These are phyloP conservation scores for Diaporthe citri DNA, from an alignment of 2,329 filamentous ascomycete species.

Conservation along the genomic window DNA sequence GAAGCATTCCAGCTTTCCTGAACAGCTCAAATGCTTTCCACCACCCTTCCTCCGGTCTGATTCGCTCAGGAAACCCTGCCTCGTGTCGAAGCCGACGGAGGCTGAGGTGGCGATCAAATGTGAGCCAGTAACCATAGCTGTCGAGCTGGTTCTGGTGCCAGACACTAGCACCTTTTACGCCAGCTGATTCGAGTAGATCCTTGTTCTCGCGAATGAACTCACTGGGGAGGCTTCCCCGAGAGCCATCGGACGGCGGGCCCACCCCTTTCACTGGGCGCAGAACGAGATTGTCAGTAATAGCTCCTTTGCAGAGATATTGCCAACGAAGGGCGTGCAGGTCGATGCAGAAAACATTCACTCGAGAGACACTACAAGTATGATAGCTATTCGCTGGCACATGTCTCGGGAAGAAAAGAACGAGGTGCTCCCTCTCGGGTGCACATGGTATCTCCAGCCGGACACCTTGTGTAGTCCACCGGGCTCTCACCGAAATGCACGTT, in stretches of 20 bases:
- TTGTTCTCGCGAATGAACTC: slow-evolving; percentile 49
- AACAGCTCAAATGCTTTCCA: slow-evolving; percentile 57
- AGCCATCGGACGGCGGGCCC: slow-evolving; percentile 2
- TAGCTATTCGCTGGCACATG: slow-evolving; percentile 1
- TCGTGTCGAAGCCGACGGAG: slow-evolving; percentile 52
- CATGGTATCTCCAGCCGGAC: slow-evolving; percentile 36
- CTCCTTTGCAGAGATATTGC: background rate
- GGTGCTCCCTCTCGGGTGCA: slow-evolving; percentile 4
- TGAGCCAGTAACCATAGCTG: slow-evolving; percentile 59
- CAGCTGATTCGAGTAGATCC: slow-evolving; percentile 48
- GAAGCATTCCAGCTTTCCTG: slow-evolving; percentile 55
- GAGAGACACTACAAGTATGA: background rate
- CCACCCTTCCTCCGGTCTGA: slow-evolving; percentile 55
- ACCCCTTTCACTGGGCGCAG: slow-evolving; percentile 1
- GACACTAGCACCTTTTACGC: slow-evolving; percentile 44
- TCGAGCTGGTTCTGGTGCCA: slow-evolving; percentile 55
- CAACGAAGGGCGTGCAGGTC: background rate
- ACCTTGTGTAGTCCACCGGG: background rate
- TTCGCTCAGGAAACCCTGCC: slow-evolving; percentile 55
- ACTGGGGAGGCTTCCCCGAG: slow-evolving; percentile 42
- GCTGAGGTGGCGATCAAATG: slow-evolving; percentile 61
- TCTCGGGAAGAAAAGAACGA: slow-evolving; percentile 35
- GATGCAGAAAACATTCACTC: background rate
- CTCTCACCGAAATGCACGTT: slow-evolving; percentile 7
- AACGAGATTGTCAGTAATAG: background rate